These are phyloP conservation scores for Pythium vanterpoolii DNA, from an alignment of 352 stramenopile species.

Conservation along the genomic window DNA sequence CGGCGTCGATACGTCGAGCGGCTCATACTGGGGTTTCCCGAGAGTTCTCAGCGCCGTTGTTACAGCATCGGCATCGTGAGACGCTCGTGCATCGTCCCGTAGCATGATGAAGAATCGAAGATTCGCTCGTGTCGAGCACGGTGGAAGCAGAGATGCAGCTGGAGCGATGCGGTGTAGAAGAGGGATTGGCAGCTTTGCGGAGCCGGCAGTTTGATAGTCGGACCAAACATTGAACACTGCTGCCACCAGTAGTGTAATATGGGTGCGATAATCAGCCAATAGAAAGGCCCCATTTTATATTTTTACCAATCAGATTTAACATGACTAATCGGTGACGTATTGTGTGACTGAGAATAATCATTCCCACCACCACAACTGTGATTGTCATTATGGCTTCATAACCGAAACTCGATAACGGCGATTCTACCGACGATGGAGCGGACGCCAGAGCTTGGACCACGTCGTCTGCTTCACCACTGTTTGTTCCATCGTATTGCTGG, in stretches of 20 bases:
- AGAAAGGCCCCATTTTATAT: neutral
- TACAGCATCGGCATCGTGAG: neutral
- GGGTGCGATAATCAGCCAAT: neutral
- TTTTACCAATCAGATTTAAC: neutral
- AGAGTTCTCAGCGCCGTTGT: neutral
- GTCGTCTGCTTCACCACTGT: neutral
- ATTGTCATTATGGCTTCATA: constrained; percentile 1
- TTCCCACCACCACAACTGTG: neutral
- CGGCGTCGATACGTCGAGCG: constrained; percentile 14
- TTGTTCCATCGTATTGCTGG: neutral
- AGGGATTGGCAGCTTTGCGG: neutral
- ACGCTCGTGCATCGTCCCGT: neutral
- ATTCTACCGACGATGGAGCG: constrained; percentile 21
- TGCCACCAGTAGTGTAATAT: neutral
- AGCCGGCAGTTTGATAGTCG: neutral
- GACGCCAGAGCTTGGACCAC: constrained; percentile 19
- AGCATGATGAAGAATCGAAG: neutral
- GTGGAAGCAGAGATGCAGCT: neutral
- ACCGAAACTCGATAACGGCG: neutral
- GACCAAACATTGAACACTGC: neutral
- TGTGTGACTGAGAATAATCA: neutral
- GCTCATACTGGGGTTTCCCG: constrained; percentile 13
- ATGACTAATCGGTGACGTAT: neutral
- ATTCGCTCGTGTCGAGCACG: neutral
- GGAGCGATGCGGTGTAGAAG: neutral